Conservation (phyloP, 2,329 filamentous ascomycete genomes). For the Thelonectria discophora region DNA sequence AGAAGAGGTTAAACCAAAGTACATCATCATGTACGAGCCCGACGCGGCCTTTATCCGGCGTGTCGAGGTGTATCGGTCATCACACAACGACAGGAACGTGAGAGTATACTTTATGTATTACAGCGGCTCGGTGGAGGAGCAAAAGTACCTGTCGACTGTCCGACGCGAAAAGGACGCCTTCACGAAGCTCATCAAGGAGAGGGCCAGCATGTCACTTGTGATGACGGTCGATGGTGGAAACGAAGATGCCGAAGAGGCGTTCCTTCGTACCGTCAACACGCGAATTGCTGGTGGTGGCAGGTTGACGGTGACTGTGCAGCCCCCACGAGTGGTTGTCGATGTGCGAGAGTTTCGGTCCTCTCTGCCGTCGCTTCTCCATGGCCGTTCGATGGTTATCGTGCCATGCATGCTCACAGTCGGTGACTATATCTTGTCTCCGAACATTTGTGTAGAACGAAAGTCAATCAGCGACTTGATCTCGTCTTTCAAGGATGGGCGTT, state of each 20-base stretch:
- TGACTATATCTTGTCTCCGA: constrained; percentile 92
- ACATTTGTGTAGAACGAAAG: constrained; percentile 94
- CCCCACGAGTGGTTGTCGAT: constrained; percentile 91
- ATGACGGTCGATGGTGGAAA: constrained; percentile 76
- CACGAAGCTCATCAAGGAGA: constrained; percentile 92
- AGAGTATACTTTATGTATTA: constrained; percentile 98
- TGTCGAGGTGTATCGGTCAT: constrained; percentile 95
- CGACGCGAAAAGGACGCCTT: constrained; percentile 97
- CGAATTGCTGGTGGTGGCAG: constrained; percentile 93
- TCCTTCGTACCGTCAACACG: constrained; percentile 95
- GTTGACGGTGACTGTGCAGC: constrained; percentile 82
- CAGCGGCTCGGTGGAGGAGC: constrained; percentile 92
- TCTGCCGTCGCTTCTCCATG: constrained; percentile 89
- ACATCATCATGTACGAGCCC: constrained; percentile 99
- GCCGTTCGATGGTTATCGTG: constrained; percentile 85
- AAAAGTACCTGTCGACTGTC: constrained; percentile 87
- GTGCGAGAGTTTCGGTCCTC: constrained; percentile 96
- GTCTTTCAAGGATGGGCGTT: constrained; percentile 88
- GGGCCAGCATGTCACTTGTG: constrained; percentile 90
- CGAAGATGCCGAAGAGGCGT: constrained; percentile 87
- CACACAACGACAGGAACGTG: constrained; percentile 87
- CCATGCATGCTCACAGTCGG: constrained; percentile 97
- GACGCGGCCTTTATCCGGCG: constrained; percentile 93
- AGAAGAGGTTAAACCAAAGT: constrained; percentile 90
- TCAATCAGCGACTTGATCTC: constrained; percentile 90